Conservation (phyloP, 441 rosid genomes). For the Pelargonium myrrhifolium region DNA sequence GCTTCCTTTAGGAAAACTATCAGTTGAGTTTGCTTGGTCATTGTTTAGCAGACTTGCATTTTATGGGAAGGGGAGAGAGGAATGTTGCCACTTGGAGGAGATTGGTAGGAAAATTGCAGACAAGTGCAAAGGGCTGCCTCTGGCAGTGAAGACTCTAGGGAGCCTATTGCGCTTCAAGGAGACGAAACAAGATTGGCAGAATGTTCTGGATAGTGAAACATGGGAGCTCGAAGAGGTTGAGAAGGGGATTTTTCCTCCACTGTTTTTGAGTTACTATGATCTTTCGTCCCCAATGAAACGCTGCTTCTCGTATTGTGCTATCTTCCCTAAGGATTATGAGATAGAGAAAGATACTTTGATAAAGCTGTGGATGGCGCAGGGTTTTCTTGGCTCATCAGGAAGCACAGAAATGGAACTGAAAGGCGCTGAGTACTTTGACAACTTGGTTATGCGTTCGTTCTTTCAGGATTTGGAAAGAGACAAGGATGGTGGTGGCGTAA, state of each 20-base stretch:
- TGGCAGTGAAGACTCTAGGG: constrained; percentile 6
- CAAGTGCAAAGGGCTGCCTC: constrained; percentile 13
- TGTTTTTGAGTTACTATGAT: constrained; percentile 9
- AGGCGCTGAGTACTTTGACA: constrained; percentile 1
- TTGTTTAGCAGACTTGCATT: background rate
- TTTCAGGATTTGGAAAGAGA: constrained; percentile 5
- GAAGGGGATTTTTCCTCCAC: background rate
- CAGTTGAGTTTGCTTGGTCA: background rate
- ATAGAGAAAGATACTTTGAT: background rate
- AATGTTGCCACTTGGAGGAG: background rate
- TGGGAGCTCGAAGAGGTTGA: constrained; percentile 4
- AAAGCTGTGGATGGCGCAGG: constrained; percentile 13
- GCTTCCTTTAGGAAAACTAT: background rate
- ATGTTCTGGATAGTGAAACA: background rate
- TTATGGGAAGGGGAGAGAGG: background rate
- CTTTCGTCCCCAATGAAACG: background rate
- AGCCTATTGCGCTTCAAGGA: background rate
- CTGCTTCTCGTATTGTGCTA: constrained; percentile 9
- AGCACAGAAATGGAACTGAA: constrained; percentile 6
- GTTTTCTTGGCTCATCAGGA: constrained; percentile 6
- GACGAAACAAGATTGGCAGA: background rate
- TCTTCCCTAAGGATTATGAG: background rate
- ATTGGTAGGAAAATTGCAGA: constrained; percentile 4
- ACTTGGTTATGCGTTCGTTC: background rate
- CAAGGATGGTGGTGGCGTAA: background rate